Conservation (phyloP, 805 yeast species). For the Sporopachydermia lactativora region DNA sequence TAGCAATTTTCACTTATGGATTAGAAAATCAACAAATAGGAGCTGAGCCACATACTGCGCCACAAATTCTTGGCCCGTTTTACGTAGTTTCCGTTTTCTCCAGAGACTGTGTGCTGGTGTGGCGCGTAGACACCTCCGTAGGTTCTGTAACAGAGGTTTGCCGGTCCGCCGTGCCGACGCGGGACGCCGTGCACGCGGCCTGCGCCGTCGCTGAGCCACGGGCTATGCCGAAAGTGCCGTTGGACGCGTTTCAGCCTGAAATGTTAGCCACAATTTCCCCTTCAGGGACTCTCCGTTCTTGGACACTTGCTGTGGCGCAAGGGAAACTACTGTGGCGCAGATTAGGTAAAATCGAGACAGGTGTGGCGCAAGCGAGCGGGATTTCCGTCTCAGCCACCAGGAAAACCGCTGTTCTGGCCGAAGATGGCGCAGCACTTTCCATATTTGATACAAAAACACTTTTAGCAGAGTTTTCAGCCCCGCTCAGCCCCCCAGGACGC, state of each 20-base stretch:
- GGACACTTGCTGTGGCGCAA: constrained; percentile 20
- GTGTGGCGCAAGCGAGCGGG: constrained; percentile 33
- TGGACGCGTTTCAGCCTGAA: constrained; percentile 24
- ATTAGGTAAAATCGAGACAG: constrained; percentile 38
- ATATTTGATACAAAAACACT: constrained; percentile 72
- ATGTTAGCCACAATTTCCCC: constrained; percentile 46
- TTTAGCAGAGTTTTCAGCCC: constrained; percentile 44
- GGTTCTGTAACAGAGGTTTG: not conserved
- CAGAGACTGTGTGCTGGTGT: constrained; percentile 23
- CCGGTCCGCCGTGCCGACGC: constrained; percentile 19
- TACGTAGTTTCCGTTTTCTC: constrained; percentile 39
- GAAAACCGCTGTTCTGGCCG: constrained; percentile 63
- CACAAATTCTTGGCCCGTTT: constrained; percentile 22
- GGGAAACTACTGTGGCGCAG: constrained; percentile 37
- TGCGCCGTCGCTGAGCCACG: constrained; percentile 62
- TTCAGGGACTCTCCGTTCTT: constrained; percentile 34
- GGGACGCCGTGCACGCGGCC: constrained; percentile 27
- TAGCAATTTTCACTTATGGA: too few relatives aligned
- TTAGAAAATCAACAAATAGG: too few relatives aligned
- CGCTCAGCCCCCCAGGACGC: constrained; percentile 25
- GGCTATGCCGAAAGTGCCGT: constrained; percentile 16
- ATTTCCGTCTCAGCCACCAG: constrained; percentile 65
- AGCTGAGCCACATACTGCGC: too few relatives aligned
- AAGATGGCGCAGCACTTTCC: constrained; percentile 32
- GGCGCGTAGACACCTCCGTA: constrained; percentile 21